Evolutionary conservation across 352 stramenopile species (phyloP).

Genomic region (Pythium pyrilobum): DNA sequence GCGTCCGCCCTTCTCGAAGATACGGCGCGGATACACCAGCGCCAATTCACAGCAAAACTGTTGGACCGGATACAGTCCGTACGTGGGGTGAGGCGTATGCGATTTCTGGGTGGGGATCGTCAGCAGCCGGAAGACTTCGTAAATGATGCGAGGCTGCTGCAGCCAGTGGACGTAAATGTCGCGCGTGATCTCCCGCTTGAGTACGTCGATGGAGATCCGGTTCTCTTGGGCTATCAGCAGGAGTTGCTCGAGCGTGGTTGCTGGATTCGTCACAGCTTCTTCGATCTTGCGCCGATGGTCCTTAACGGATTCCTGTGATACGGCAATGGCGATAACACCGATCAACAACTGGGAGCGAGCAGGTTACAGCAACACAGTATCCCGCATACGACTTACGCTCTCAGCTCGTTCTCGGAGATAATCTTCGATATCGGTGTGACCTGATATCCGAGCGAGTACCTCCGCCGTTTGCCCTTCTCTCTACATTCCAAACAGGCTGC

Average conservation of each 20-base stretch:
- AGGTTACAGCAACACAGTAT: too few species aligned
- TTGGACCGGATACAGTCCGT: constrained; percentile 78
- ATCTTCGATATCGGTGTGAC: constrained; percentile 69
- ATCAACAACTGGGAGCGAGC: neutral
- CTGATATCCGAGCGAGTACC: constrained; percentile 47
- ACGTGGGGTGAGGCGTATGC: constrained; percentile 54
- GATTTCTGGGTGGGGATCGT: constrained; percentile 36
- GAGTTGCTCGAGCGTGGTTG: constrained; percentile 63
- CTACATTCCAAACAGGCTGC: constrained; percentile 22
- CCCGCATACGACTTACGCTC: constrained; percentile 62
- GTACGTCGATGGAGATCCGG: constrained; percentile 64
- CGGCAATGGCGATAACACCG: neutral
- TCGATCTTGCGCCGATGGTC: constrained; percentile 81
- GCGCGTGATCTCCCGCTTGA: constrained; percentile 73
- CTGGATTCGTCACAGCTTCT: constrained; percentile 54
- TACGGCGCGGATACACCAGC: constrained; percentile 65
- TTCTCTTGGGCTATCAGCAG: constrained; percentile 57
- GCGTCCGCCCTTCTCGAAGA: constrained; percentile 53
- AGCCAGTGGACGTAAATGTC: constrained; percentile 74
- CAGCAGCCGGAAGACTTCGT: constrained; percentile 72
- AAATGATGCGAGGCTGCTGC: constrained; percentile 75
- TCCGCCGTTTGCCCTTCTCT: constrained; percentile 76
- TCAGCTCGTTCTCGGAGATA: constrained; percentile 74
- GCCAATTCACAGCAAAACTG: constrained; percentile 83
- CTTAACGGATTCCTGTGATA: constrained; percentile 70